Base-by-base conservation (phyloP, 2,329 filamentous ascomycete species). In the Chrysosporium queenslandicum region DNA sequence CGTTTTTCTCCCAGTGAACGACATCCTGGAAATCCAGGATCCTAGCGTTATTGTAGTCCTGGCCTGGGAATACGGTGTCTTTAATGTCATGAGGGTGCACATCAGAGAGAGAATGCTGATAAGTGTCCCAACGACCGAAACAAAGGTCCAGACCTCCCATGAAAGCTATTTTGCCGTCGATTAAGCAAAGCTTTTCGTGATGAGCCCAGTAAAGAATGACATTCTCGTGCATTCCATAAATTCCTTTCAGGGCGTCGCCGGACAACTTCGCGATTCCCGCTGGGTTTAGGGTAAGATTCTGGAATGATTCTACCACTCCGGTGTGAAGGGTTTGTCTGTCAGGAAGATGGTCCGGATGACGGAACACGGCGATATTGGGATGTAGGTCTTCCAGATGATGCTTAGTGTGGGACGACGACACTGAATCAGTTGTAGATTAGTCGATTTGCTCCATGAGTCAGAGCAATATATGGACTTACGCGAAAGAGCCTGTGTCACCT, bases 31-130 rank as follows among this genome's bases (percentile, higher is more conserved):
- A 98, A 63, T 98, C 92, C 84, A 94, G 86, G 60, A 97, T 83
- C 34, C 91, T 82, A 66, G 95, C 96, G 69, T 97, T 97, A 69
- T 97, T 97, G 74, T 94, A 97, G 63, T 98, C 92, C 64, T 98
- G 92, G 0, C 92, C 92, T 0, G 92, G 90, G 77, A 88, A 98
- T 18, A 96, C 76, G 94, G 70, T 95, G 23, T 79, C 73, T 54
- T 87, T 80, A 21, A 94, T 50, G 23, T 59, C 57, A n/a, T 51
- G 41, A 0, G 91, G 91, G 65, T 97, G 90, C 0, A 90, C 82
- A 66, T 97, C 92, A 0, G 91, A 79, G 12, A 96, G 76, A 1
- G 83, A 78, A 69, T 97, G 92, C 63, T 94, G 87, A 57, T 86
- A 81, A 52, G 79, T 79, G 63, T 98, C 92, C 90, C 90, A 97